Conservation (phyloP, 2,329 filamentous ascomycete species). For the Thelonectria blattea region DNA sequence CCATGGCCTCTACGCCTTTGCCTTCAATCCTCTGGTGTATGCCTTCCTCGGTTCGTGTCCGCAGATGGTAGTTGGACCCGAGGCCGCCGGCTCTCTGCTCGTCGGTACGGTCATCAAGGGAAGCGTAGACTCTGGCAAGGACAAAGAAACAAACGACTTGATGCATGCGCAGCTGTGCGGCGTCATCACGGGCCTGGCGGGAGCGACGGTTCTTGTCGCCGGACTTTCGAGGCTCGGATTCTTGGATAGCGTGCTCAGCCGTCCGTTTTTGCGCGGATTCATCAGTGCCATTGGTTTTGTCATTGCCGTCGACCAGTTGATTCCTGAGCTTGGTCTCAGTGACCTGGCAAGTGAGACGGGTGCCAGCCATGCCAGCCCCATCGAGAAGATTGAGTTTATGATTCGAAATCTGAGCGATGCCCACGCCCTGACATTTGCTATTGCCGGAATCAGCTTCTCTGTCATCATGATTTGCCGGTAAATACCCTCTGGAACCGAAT, state of each 20-base stretch:
- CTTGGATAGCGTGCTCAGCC: slow-evolving; percentile 89
- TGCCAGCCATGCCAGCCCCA: slow-evolving; percentile 83
- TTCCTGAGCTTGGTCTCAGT: slow-evolving; percentile 84
- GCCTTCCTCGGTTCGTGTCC: slow-evolving; percentile 90
- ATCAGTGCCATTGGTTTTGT: slow-evolving; percentile 97
- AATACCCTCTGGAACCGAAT: not conserved
- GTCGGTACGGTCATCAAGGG: slow-evolving; percentile 85
- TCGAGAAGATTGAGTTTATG: slow-evolving; percentile 86
- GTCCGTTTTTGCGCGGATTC: slow-evolving; percentile 91
- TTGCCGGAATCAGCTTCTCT: slow-evolving; percentile 80
- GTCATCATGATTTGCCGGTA: slow-evolving; percentile 92
- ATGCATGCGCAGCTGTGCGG: slow-evolving; percentile 85
- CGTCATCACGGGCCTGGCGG: slow-evolving; percentile 85
- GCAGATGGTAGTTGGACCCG: slow-evolving; percentile 91
- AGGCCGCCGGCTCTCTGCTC: slow-evolving; percentile 90
- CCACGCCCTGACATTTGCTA: slow-evolving; percentile 76
- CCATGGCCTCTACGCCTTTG: slow-evolving; percentile 92
- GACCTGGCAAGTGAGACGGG: slow-evolving; percentile 66
- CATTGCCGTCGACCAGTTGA: slow-evolving; percentile 92
- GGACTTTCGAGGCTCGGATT: slow-evolving; percentile 88
- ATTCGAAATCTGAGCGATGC: slow-evolving; percentile 67
- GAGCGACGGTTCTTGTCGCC: slow-evolving; percentile 85
- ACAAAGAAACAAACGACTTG: slow-evolving; percentile 67
- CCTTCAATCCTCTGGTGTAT: slow-evolving; percentile 91
- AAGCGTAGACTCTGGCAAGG: slow-evolving; percentile 72